A percentile compares a stretch with the other conserved stretches of the same genome.
phyloP scores from a whole-genome alignment of 495 filamentous ascomycete genomes.

The Penicillium cataractarum region DNA sequence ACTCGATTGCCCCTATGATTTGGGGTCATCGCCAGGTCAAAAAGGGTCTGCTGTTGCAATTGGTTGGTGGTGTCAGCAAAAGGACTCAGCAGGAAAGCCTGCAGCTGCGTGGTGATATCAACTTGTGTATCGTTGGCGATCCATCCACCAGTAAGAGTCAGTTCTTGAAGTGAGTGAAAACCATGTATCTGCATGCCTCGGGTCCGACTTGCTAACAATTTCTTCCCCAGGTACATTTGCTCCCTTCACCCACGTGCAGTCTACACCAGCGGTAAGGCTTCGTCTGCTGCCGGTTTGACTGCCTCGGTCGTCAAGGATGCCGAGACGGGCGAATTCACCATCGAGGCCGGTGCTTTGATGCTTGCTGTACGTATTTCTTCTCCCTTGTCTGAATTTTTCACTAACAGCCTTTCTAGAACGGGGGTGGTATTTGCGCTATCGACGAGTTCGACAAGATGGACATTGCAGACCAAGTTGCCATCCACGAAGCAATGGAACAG shows the following conservation, averaged over 20 bases:
- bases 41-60: conserved; percentile 90
- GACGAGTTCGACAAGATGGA: conserved; percentile 99
- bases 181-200: background rate
- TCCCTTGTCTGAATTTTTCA: background rate
- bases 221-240: conserved; percentile 71
- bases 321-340: conserved; percentile 98
- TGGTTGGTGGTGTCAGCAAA: conserved; percentile 92
- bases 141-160: conserved; percentile 98
- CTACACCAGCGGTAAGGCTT: conserved; percentile 97
- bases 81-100: conserved; percentile 82
- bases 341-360: conserved; percentile 98
- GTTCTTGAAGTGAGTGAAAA: conserved; percentile 76
- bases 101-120: conserved; percentile 94
- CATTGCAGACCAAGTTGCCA: conserved; percentile 94
- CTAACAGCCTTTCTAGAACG: conserved; percentile 38
- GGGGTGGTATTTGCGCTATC: conserved; percentile 89
- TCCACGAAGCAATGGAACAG: conserved; percentile 99
- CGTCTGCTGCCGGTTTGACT: conserved; percentile 95
- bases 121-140: conserved; percentile 98
- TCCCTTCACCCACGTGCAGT: conserved; percentile 94
- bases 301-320: conserved; percentile 97
- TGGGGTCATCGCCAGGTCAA: conserved; percentile 98
- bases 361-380: conserved; percentile 69
- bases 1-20: conserved; percentile 95
- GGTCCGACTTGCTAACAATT: conserved; percentile 8